Evolutionary conservation across 1,284 basidiomycete species (phyloP), one percentile per base, ranked within the genome.

Genomic region (Cerioporus squamosus): DNA sequence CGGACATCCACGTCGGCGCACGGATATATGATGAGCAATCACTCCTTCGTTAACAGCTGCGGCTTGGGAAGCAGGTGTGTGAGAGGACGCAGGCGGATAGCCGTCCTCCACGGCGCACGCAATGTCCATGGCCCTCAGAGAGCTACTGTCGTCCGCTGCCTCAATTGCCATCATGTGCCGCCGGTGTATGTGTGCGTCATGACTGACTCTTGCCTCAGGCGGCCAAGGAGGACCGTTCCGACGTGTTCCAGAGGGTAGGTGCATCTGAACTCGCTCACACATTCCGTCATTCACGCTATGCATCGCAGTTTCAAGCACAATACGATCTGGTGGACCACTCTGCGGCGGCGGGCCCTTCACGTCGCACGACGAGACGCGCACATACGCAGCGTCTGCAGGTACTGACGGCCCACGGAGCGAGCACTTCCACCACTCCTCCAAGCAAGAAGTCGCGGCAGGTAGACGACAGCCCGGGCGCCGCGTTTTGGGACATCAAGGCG

Each of bases 151-250:
- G n/a, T n/a, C n/a, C n/a, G n/a, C n/a, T n/a, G n/a, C n/a, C 26
- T 26, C 26, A 26, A 26, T 26, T 26, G 26, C 26, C 5, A 26
- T 3, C 3, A 26, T 8, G 3, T 3, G 3, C 26, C 26, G 26
- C 26, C 26, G 5, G 26, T 26, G 26, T 26, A 8, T 29, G 29
- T 29, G 2, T 29, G 0, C 8, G 10, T 29, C 8, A 29, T 10
- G n/a, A 20, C 18, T 14, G 38, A 23, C 55, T 43, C 38, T 5
- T 9, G 9, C 29, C 14, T 24, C 45, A 93, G 90, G 77, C 77
- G 38, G 91, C 91, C 8, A 94, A 94, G 70, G 65, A 77, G 57
- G 92, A 95, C 65, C 83, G 84, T 29, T 88, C 90, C 8, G 74
- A 78, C 33, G 91, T 91, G 5, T 95, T 91, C 68, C 79, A 83